Evolutionary conservation across 257 asterid genomes (phyloP), one percentile per base, ranked within the genome.

Genomic region (Scutellaria barbata): DNA sequence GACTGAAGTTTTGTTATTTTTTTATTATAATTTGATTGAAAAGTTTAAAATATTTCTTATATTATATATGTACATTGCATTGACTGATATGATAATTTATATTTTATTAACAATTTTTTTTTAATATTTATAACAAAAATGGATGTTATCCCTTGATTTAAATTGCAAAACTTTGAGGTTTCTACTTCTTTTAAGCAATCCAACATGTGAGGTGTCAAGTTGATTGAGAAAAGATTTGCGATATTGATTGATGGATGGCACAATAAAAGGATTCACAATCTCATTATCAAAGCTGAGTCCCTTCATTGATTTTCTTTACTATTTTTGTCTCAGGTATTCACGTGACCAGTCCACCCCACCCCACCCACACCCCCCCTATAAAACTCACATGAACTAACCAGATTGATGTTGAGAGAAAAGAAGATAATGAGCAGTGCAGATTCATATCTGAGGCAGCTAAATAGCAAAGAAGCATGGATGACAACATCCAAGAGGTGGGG

Each of bases 391-490:
- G 57, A 66, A 72, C 25, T 22, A 22, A 22, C 25, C 39, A 53
- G 17, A 11, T 57, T 4, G 48, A 14, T 11, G 65, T 35, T 35
- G 63, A 1, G 45, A 52, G 25, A 55, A 41, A 55, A 17, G 1
- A 14, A n/a, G 53, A 37, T 33, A 47, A 90, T 88, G 94, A 73
- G 79, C 10, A 87, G 86, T 81, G 79, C 96, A 14, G 85, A 76
- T 74, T 82, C 96, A 61, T 85, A 90, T 56, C 58, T 88, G 69
- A 79, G 95, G 79, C 98, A 92, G 87, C 76, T 92, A 10, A 93
- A 97, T 77, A 81, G 76, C 57, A 90, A 82, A 68, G 90, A 92
- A 71, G 90, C 86, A 1, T 84, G 88, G 83, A 81, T 83, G 82
- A 78, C 96, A n/a, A 74, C 79, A 10, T 88, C 94, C 13, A 86